Evolutionary conservation across 306 rosid species (phyloP).

Genomic region (Vigna reflexopilosa): DNA sequence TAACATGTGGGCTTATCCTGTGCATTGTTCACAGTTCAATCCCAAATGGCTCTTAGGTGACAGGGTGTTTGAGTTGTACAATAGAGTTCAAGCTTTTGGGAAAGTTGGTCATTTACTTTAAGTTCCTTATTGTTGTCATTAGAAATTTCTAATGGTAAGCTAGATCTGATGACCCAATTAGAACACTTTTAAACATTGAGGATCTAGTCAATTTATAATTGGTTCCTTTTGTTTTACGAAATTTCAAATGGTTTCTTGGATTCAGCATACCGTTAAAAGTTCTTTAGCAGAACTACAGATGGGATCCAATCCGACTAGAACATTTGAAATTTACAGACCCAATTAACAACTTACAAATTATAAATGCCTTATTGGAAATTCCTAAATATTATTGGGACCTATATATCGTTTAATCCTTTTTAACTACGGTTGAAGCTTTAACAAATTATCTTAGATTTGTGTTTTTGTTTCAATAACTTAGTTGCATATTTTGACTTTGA

Average conservation of each 20-base stretch:
- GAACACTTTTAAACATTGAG: not conserved
- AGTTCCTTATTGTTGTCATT: not conserved
- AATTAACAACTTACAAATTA: not conserved
- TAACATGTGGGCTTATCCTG: no score
- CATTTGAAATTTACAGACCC: not conserved
- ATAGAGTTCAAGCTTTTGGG: not conserved
- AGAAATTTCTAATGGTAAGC: not conserved
- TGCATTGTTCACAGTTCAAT: no score
- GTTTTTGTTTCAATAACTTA: conserved; percentile 3
- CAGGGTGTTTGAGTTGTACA: not conserved
- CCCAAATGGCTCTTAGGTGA: not conserved
- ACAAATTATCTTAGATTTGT: conserved; percentile 18
- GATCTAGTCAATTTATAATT: not conserved
- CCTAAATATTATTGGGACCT: not conserved
- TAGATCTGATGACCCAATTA: not conserved
- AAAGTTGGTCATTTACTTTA: not conserved
- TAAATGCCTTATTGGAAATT: not conserved
- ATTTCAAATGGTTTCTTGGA: not conserved
- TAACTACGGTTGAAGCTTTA: conserved; percentile 9
- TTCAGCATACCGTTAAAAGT: not conserved
- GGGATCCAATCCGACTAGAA: not conserved
- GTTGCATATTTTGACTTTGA: conserved; percentile 1
- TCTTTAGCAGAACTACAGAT: not conserved
- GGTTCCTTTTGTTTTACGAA: not conserved
- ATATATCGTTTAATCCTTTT: not conserved